A percentile compares a stretch with the other conserved stretches of the same genome.
Conservation (phyloP, 2,329 filamentous ascomycete genomes). For the Cladophialophora immunda region DNA sequence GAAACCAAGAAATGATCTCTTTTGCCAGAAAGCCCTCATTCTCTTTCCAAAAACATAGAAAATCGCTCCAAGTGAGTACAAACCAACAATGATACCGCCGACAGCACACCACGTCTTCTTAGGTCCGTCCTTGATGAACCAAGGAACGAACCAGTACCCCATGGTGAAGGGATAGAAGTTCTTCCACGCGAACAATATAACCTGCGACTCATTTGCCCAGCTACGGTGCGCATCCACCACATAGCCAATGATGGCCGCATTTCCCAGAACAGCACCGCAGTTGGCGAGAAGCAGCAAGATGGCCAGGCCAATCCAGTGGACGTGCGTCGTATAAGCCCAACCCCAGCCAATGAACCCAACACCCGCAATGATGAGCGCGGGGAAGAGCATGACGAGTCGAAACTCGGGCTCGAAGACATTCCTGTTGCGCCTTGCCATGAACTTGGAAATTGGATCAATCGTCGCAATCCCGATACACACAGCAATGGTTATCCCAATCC, state of each 20-base stretch:
- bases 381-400: constrained; percentile 83
- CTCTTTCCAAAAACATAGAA: constrained; percentile 25
- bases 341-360: constrained; percentile 93
- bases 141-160: constrained; percentile 54
- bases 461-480: constrained; percentile 88
- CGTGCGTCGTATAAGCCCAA: constrained; percentile 79
- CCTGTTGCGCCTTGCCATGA: constrained; percentile 82
- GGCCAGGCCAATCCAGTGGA: constrained; percentile 89
- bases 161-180: constrained; percentile 77
- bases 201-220: constrained; percentile 90
- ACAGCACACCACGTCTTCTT: constrained; percentile 82
- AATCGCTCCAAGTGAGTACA: constrained; percentile 5
- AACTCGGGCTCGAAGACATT: constrained; percentile 96
- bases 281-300: constrained; percentile 90
- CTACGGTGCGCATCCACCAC: constrained; percentile 91
- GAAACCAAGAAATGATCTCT: constrained; percentile 22
- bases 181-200: constrained; percentile 92
- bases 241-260: constrained; percentile 93
- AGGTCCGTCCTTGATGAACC: constrained; percentile 78
- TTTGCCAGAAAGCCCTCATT: constrained; percentile 23
- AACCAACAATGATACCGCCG: constrained; percentile 68
- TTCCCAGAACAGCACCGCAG: constrained; percentile 88
- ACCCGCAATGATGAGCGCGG: constrained; percentile 78
- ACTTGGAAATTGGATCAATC: constrained; percentile 82
- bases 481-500: constrained; percentile 84